Percentiles rank a stretch among this genome's conserved stretches.
Conservation (phyloP, 2,329 filamentous ascomycete genomes). For the Coleophoma eucalyptorum region DNA sequence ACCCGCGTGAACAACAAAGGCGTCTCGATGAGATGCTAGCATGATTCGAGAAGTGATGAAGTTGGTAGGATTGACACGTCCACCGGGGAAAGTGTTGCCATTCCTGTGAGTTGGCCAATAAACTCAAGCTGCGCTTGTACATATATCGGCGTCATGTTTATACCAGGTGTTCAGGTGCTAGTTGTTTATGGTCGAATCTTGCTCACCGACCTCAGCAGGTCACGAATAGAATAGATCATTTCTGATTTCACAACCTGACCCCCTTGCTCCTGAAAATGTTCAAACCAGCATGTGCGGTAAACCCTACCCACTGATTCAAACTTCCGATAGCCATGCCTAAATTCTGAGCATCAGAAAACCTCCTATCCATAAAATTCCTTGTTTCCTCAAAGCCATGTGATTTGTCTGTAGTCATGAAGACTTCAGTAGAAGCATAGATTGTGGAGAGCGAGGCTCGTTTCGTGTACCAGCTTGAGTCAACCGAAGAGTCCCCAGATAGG, state of each 20-base stretch:
- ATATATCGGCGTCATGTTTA: too few species aligned
- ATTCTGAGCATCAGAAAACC: constrained; percentile 60
- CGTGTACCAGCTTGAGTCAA: constrained; percentile 87
- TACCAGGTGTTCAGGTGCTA: too few species aligned
- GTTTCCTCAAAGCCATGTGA: constrained; percentile 74
- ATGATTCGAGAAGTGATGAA: too few species aligned
- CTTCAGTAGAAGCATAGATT: constrained; percentile 75
- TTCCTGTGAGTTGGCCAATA: too few species aligned
- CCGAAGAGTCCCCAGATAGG: constrained; percentile 74
- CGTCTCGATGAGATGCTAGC: constrained; percentile 11
- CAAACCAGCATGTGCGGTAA: constrained; percentile 71
- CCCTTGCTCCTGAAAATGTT: constrained; percentile 89
- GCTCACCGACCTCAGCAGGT: too few species aligned
- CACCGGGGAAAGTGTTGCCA: too few species aligned
- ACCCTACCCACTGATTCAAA: constrained; percentile 75
- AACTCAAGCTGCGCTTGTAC: too few species aligned
- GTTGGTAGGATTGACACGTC: too few species aligned
- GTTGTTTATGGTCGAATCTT: too few species aligned
- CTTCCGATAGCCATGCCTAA: constrained; percentile 60
- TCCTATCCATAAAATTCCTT: constrained; percentile 71
- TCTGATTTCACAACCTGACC: constrained; percentile 54
- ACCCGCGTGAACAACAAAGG: constrained; percentile 49
- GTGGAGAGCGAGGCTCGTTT: constrained; percentile 59
- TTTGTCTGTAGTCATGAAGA: constrained; percentile 91
- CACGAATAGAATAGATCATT: too few species aligned